Percentiles rank a stretch among this genome's conserved stretches.
Evolutionary conservation across 2,329 filamentous ascomycete genomes (phyloP).

Genomic region (Albophoma yamanashiensis): DNA sequence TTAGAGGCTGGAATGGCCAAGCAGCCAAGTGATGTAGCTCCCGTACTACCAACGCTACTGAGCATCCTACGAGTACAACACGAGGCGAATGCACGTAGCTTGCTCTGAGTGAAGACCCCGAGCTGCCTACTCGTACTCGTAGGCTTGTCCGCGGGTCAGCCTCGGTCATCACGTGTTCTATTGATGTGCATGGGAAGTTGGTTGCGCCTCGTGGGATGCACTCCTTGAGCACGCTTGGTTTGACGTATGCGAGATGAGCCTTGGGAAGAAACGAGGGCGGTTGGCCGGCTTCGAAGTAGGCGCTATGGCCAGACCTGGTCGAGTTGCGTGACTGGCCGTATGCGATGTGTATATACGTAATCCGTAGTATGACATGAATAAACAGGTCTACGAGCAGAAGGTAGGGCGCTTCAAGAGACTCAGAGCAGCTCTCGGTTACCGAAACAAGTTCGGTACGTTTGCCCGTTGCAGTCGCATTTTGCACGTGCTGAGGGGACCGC

Average conservation of each 20-base stretch:
- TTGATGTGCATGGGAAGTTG: not conserved
- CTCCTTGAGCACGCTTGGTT: no score
- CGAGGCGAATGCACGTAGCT: not conserved
- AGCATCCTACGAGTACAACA: not conserved
- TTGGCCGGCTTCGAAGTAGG: not conserved
- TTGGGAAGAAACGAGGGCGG: not conserved
- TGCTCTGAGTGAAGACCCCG: not conserved
- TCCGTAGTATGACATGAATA: not conserved
- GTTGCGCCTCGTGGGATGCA: not conserved
- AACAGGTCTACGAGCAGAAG: not conserved
- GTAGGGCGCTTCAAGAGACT: not conserved
- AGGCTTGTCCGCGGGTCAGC: not conserved
- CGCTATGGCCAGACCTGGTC: not conserved
- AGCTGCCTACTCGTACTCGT: not conserved
- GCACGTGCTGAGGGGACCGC: not conserved
- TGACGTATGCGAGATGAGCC: not conserved
- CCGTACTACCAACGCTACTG: not conserved
- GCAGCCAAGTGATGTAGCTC: not conserved
- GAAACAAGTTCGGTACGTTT: not conserved
- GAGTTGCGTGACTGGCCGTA: not conserved
- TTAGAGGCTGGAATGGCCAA: not conserved
- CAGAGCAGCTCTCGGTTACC: not conserved
- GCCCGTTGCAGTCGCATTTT: not conserved
- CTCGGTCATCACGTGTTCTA: not conserved
- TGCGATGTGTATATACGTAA: no score